Base-by-base conservation (phyloP, 306 rosid species). In the Ziziphus jujuba region DNA sequence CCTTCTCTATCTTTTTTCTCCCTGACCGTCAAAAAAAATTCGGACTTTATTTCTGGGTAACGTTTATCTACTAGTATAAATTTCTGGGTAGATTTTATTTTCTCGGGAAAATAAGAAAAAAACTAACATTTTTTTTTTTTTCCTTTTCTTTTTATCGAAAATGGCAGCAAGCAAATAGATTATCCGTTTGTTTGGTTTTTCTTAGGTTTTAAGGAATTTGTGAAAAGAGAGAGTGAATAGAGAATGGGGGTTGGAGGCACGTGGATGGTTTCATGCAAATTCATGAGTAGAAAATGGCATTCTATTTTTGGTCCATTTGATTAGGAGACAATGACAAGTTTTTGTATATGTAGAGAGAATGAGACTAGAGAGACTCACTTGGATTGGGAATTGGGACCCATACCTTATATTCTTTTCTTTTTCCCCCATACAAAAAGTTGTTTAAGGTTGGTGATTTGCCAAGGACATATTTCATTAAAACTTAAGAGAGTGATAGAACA, bases 241-340 rank as follows among this genome's bases (percentile, higher is more conserved):
- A 38, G 40, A 3, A 47, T 16, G 19, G 35, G 72, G 58, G 61
- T 1, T 43, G 76, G 28, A 14, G 85, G 75, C 90, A 82, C 90
- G 93, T 84, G 82, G 81, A 76, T 12, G 50, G 65, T 69, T 76
- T 76, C 89, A 83, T 86, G 87, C 86, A 83, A 66, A 21, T 52
- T 71, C 43, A 19, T n/a, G 21, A 38, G 20, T 15, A 21, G 16
- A 48, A n/a, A 16, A 38, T 40, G 45, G 45, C 45, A 10, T 0
- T 10, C 45, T 40, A 40, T 40, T 40, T 40, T 40, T 40, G 45
- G 45, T 40, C 45, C 45, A 40, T 40, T 40, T 50, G 20, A 4
- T 6, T 21, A 21, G 23, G 7, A 47, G 62, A 61, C 17, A 21
- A n/a, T 61, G 69, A 71, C 61, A 71, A 33, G 24, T 34, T 34